These are phyloP conservation scores for Lichina pygmaea DNA, from an alignment of 495 filamentous ascomycete genomes.

Conservation along the genomic window DNA sequence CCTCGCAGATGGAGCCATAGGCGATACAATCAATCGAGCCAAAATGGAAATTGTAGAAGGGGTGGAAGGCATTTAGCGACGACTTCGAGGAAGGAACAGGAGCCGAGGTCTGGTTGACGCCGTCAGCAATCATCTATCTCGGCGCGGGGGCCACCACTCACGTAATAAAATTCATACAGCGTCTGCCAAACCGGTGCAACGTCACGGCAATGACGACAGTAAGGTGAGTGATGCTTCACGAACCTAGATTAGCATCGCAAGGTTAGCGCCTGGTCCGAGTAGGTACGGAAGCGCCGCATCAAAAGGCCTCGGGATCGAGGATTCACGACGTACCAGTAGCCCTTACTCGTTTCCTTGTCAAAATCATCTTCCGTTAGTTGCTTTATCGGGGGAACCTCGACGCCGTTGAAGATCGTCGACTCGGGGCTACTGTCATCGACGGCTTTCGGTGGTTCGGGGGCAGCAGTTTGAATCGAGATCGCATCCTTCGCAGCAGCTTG, in stretches of 20 bases:
- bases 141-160: constrained; percentile 8
- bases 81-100: constrained; percentile 22
- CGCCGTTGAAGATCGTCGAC: constrained; percentile 51
- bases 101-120: constrained; percentile 37
- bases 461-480: neutral
- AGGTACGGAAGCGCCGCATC: neutral
- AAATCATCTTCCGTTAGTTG: constrained; percentile 30
- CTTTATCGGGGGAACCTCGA: constrained; percentile 47
- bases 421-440: constrained; percentile 6
- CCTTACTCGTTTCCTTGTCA: constrained; percentile 28
- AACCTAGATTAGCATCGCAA: constrained; percentile 19
- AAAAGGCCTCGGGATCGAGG: neutral
- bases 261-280: constrained; percentile 5
- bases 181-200: constrained; percentile 78
- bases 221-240: constrained; percentile 51
- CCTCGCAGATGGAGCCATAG: constrained; percentile 43
- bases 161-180: constrained; percentile 82
- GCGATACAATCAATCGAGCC: constrained; percentile 62
- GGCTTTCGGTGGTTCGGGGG: neutral
- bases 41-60: constrained; percentile 79
- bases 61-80: constrained; percentile 34
- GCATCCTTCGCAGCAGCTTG: neutral
- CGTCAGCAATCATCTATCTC: neutral
- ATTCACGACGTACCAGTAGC: constrained; percentile 26
- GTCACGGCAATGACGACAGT: constrained; percentile 52